Conservation (phyloP, 1,284 basidiomycete genomes). For the Phaffia rhodozyma region DNA sequence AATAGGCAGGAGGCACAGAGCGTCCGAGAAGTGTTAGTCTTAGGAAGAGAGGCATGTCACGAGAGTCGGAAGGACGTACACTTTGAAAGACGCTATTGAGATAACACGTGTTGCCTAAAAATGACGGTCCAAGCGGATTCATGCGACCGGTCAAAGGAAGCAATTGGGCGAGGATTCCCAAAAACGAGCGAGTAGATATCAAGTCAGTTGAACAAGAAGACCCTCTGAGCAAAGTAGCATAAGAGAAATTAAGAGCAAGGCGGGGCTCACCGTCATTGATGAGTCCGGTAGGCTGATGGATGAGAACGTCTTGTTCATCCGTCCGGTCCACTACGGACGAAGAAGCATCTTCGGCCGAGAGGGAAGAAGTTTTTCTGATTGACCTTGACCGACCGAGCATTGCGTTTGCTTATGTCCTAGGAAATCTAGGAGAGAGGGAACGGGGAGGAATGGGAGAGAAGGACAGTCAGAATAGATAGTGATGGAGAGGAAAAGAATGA, state of each 20-base stretch:
- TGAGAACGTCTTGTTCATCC: not conserved
- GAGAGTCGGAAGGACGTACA: constrained; percentile 38
- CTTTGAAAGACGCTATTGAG: constrained; percentile 78
- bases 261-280: constrained; percentile 9
- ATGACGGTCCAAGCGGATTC: constrained; percentile 39
- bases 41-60: not conserved
- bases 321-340: not conserved
- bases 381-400: constrained; percentile 14
- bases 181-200: not conserved
- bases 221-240: not conserved
- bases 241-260: not conserved
- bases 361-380: constrained; percentile 1
- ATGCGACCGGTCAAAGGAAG: not conserved
- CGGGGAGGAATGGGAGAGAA: too few species aligned
- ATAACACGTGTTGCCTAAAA: constrained; percentile 83
- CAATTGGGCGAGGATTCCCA: not conserved
- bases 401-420: not conserved
- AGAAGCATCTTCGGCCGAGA: not conserved
- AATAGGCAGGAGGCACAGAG: not conserved
- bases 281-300: constrained; percentile 3
- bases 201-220: not conserved
- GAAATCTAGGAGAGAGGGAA: too few species aligned
- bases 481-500: too few species aligned
- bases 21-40: not conserved
- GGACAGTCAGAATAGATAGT: too few species aligned